These are phyloP conservation scores for Aspergillus olivimuriae DNA, from an alignment of 495 filamentous ascomycete genomes.

Conservation along the genomic window DNA sequence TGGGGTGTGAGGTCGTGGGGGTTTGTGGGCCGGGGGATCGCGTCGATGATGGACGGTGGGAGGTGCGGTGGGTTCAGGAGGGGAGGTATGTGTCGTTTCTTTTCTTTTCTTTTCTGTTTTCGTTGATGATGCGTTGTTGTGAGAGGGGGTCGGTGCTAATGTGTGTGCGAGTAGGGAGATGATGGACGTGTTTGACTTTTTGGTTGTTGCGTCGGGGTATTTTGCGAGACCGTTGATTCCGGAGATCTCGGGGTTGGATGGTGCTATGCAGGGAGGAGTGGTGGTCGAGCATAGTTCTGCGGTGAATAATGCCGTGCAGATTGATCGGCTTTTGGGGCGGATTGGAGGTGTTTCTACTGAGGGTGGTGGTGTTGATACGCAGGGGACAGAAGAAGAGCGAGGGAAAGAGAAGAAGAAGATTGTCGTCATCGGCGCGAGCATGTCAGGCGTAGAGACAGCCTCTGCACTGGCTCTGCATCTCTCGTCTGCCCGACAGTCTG, in stretches of 20 bases:
- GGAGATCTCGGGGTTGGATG: slow-evolving; percentile 28
- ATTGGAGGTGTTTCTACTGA: too few relatives aligned
- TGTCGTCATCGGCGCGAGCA: slow-evolving; percentile 74
- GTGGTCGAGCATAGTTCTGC: slow-evolving; percentile 65
- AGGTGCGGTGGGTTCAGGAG: slow-evolving; percentile 48
- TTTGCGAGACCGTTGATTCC: slow-evolving; percentile 60
- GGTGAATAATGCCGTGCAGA: slow-evolving; percentile 22
- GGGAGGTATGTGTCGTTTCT: too few relatives aligned
- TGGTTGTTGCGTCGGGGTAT: slow-evolving; percentile 71
- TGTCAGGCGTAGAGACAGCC: slow-evolving; percentile 76
- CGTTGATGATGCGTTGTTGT: too few relatives aligned
- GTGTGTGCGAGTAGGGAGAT: background rate
- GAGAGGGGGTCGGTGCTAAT: too few relatives aligned
- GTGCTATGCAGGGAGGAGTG: slow-evolving; percentile 29
- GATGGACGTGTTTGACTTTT: slow-evolving; percentile 56
- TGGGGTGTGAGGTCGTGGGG: slow-evolving; percentile 47
- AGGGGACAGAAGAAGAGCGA: slow-evolving; percentile 2
- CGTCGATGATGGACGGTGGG: slow-evolving; percentile 44
- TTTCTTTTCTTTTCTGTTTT: too few relatives aligned
- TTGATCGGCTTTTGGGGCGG: too few relatives aligned
- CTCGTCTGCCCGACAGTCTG: too few relatives aligned
- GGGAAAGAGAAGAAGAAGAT: slow-evolving; percentile 50
- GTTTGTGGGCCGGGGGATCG: slow-evolving; percentile 24
- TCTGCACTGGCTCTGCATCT: slow-evolving; percentile 64
- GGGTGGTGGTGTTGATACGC: too few relatives aligned